Conservation (phyloP, 1,284 basidiomycete species). For the Albatrellus sp. region DNA sequence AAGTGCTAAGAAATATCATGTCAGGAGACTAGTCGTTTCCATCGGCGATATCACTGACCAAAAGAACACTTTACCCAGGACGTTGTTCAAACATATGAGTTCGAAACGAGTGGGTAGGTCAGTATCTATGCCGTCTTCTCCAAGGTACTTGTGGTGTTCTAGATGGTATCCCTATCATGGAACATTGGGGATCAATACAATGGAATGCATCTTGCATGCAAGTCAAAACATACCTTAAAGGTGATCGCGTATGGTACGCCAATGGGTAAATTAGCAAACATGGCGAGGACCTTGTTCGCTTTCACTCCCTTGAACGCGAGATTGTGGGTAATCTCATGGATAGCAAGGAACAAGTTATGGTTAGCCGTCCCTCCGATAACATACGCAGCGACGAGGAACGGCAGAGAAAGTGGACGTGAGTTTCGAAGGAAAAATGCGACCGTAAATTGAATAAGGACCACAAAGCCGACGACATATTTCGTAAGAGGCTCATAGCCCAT, state of each 20-base stretch:
- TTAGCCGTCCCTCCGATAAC: conserved; percentile 88
- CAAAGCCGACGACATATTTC: conserved; percentile 74
- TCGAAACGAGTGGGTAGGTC: conserved; percentile 87
- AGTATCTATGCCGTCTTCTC: conserved; percentile 94
- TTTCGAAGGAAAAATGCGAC: conserved; percentile 57
- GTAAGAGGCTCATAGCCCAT: conserved; percentile 93
- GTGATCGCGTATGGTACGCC: conserved; percentile 91
- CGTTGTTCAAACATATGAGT: conserved; percentile 82
- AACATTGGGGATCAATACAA: conserved; percentile 6
- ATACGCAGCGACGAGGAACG: conserved; percentile 76
- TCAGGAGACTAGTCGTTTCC: background rate
- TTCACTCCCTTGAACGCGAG: conserved; percentile 80
- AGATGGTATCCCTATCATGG: conserved; percentile 70
- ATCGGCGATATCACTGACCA: conserved; percentile 44
- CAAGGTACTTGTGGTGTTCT: conserved; percentile 89
- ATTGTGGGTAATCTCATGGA: conserved; percentile 98
- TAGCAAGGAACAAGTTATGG: conserved; percentile 94
- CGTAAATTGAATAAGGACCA: conserved; percentile 69
- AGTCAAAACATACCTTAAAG: conserved; percentile 62
- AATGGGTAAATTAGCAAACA: conserved; percentile 88
- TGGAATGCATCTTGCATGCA: background rate
- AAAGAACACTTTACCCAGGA: conserved; percentile 96
- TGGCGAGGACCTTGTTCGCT: conserved; percentile 80
- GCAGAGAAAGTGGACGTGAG: conserved; percentile 54
- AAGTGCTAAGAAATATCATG: conserved; percentile 49